Evolutionary conservation across 148 eudicot genomes (phyloP).

Genomic region (Limonium bicolor): DNA sequence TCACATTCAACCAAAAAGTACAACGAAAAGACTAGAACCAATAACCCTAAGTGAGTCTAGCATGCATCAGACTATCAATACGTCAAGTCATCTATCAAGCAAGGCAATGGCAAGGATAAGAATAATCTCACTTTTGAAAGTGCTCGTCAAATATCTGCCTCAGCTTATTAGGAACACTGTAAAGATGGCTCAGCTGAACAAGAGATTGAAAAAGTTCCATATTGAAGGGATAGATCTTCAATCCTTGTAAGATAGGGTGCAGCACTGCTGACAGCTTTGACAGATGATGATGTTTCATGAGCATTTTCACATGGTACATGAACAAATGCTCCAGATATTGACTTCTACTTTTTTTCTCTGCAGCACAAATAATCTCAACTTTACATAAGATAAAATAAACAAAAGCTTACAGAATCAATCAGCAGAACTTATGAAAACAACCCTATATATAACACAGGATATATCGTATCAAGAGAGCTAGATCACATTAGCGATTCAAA

Average conservation of each 20-base stretch:
- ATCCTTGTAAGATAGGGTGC: slow-evolving; percentile 48
- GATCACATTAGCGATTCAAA: too few relatives aligned
- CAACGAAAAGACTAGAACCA: too few relatives aligned
- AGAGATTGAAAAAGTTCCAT: slow-evolving; percentile 45
- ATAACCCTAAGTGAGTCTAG: too few relatives aligned
- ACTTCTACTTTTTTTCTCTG: slow-evolving; percentile 70
- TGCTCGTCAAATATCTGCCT: slow-evolving; percentile 58
- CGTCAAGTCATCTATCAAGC: too few relatives aligned
- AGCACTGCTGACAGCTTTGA: slow-evolving; percentile 37
- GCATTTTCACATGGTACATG: slow-evolving; percentile 51
- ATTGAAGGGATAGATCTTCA: slow-evolving; percentile 64
- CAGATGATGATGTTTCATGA: slow-evolving; percentile 40
- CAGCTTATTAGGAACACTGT: slow-evolving; percentile 60
- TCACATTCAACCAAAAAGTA: too few relatives aligned
- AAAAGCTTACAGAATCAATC: background rate
- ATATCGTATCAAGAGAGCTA: too few relatives aligned
- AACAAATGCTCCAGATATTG: slow-evolving; percentile 52
- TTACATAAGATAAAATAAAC: background rate
- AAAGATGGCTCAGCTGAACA: slow-evolving; percentile 41
- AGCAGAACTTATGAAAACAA: too few relatives aligned
- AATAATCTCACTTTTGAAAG: slow-evolving; percentile 47
- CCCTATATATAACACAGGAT: too few relatives aligned
- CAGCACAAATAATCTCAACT: slow-evolving; percentile 6
- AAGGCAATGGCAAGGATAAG: too few relatives aligned
- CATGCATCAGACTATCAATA: too few relatives aligned